Evolutionary conservation across 306 rosid genomes (phyloP), one percentile per base, ranked within the genome.

Genomic region (Castanea mollissima): DNA sequence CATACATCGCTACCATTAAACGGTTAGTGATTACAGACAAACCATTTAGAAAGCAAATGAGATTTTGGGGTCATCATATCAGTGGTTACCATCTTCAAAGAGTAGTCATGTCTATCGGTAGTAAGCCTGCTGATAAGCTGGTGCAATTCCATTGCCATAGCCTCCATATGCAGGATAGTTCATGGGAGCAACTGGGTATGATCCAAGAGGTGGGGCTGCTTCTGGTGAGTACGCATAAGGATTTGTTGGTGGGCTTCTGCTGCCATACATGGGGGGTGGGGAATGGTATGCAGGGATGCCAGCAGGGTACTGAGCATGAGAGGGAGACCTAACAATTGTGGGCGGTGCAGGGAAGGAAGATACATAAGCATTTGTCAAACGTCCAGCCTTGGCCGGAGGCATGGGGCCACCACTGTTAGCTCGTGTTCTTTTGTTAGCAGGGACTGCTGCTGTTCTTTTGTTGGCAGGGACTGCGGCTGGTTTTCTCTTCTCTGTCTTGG

Each of bases 361-460:
- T 34, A 96, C 99, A 82, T 96, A 96, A 34, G 99, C 98, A 74
- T 93, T 96, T 1, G 94, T 89, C 86, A 93, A 86, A 76, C 99
- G 98, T n/a, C 99, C 99, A 76, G 98, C 99, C 82, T 96, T 96
- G 83, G 99, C 98, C 8, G 99, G 99, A 79, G 98, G 99, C 99
- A 96, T 96, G 75, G 88, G 99, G 8, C 98, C 98, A 20, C 98
- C 98, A 65, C 84, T 90, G 89, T 94, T 93, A 75, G 98, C 91
- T 34, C 99, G 86, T 52, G 97, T 91, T 86, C 99, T 90, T 74
- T 96, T 96, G 84, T 96, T 96, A 83, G 99, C 99, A 77, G 99
- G 99, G 69, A 90, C 92, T 21, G 78, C 88, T 77, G 98, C 90
- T 49, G 97, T 90, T 86, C 99, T 90, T 74, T 96, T 96, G 84